phyloP scores from a whole-genome alignment of 1,139 yeast species.

The Suhomyces ambrosiae region DNA sequence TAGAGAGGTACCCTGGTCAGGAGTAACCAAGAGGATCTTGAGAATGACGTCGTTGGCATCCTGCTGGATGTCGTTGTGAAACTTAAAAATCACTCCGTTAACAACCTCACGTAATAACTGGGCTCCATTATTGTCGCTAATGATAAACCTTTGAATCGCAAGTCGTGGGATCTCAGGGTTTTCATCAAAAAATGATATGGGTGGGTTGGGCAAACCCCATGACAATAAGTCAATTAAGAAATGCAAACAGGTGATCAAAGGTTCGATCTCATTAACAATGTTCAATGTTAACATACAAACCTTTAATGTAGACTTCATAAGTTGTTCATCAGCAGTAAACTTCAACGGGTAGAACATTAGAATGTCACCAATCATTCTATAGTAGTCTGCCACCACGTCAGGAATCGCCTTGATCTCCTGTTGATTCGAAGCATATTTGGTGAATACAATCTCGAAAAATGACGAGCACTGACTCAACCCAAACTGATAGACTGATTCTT shows the following conservation, averaged over 20 bases:
- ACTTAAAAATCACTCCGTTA: conserved; percentile 68
- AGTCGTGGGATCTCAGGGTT: conserved; percentile 50
- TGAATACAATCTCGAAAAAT: conserved; percentile 39
- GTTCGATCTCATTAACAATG: conserved; percentile 66
- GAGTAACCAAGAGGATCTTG: conserved; percentile 61
- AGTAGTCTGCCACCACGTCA: conserved; percentile 86
- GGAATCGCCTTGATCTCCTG: conserved; percentile 51
- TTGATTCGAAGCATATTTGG: conserved; percentile 19
- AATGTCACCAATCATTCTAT: conserved; percentile 79
- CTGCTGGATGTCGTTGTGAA: conserved; percentile 68
- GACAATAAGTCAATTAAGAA: conserved; percentile 76
- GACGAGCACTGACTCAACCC: conserved; percentile 48
- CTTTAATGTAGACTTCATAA: conserved; percentile 60
- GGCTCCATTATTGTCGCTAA: conserved; percentile 57
- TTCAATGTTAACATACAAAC: conserved; percentile 59
- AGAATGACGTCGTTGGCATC: conserved; percentile 79
- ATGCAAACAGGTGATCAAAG: conserved; percentile 70
- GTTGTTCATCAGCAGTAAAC: conserved; percentile 56
- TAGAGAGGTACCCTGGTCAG: conserved; percentile 43
- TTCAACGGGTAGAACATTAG: conserved; percentile 76
- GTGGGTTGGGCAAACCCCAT: conserved; percentile 84
- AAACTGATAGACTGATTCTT: conserved; percentile 49
- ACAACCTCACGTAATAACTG: conserved; percentile 56
- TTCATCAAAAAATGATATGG: conserved; percentile 67
- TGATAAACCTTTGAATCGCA: conserved; percentile 42